These are phyloP conservation scores for Gypsophila paniculata DNA, from an alignment of 179 eudicot genomes.

Conservation along the genomic window DNA sequence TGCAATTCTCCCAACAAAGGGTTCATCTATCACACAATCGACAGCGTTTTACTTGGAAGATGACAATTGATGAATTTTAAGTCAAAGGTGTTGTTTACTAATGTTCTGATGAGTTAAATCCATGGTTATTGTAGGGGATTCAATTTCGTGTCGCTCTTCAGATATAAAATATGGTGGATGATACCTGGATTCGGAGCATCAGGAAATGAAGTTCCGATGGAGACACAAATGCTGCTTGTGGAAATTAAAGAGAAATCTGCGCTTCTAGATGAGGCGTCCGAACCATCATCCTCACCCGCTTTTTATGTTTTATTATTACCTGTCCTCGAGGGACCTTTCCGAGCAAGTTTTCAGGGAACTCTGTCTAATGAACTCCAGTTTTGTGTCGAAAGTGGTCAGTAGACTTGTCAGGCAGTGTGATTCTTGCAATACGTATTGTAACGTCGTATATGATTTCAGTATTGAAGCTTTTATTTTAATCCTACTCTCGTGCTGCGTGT, in stretches of 20 bases:
- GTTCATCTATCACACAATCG: not conserved
- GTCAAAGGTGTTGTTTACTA: not conserved
- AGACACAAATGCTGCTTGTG: constrained; percentile 65
- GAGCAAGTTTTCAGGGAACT: constrained; percentile 54
- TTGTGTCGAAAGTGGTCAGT: constrained; percentile 63
- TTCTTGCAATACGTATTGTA: not conserved
- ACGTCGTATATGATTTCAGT: not conserved
- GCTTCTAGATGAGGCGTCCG: constrained; percentile 23
- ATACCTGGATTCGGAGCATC: constrained; percentile 56
- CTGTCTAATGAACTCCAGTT: constrained; percentile 48
- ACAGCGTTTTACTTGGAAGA: not conserved
- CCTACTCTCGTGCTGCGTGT: constrained; percentile 1
- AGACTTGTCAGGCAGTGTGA: not conserved
- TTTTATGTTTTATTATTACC: constrained; percentile 54
- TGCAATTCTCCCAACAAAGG: too few species aligned
- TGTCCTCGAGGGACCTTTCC: constrained; percentile 55
- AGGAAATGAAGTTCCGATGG: constrained; percentile 51
- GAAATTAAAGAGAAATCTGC: constrained; percentile 46
- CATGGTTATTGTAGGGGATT: constrained; percentile 40
- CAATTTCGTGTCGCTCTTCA: constrained; percentile 56
- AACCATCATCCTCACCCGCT: constrained; percentile 13
- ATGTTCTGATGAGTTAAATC: not conserved
- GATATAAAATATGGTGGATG: constrained; percentile 82
- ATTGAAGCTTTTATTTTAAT: not conserved
- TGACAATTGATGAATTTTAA: not conserved